phyloP scores from a whole-genome alignment of 495 filamentous ascomycete species.

The Aspergillus haitiensis region DNA sequence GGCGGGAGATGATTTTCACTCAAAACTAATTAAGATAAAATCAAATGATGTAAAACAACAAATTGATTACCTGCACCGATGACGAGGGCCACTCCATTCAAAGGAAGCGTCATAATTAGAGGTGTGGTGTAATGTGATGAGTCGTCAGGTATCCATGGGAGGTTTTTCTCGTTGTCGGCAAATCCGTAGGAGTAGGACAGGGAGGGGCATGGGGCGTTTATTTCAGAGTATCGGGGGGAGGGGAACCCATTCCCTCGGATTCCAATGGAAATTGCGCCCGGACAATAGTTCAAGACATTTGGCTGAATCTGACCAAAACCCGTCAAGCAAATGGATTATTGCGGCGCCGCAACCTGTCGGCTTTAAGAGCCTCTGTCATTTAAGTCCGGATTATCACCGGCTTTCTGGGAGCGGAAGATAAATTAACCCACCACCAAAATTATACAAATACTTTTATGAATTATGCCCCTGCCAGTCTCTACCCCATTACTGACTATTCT shows the following conservation, averaged over 20 bases:
- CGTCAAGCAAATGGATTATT: no score
- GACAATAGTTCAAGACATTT: no score
- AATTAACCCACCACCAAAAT: no score
- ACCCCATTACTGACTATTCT: not conserved
- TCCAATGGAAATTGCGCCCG: no score
- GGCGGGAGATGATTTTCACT: not conserved
- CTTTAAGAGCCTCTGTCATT: not conserved
- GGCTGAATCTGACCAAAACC: no score
- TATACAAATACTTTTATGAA: not conserved
- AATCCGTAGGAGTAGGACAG: not conserved
- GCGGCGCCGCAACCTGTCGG: not conserved
- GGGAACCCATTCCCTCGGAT: no score
- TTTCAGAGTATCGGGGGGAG: no score
- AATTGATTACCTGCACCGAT: constrained; percentile 12
- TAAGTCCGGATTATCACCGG: not conserved
- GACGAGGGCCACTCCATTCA: constrained; percentile 12
- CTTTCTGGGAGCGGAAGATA: not conserved
- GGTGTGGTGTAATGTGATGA: not conserved
- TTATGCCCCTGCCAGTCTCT: not conserved
- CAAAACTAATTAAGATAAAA: not conserved
- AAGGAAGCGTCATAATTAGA: constrained; percentile 1
- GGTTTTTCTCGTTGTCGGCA: not conserved
- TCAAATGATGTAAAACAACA: not conserved
- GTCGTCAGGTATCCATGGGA: not conserved
- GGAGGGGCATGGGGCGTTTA: not conserved